Percentiles rank a stretch among this genome's conserved stretches.
phyloP scores from a whole-genome alignment of 1,284 basidiomycete species.

The Puccinia triticina region DNA sequence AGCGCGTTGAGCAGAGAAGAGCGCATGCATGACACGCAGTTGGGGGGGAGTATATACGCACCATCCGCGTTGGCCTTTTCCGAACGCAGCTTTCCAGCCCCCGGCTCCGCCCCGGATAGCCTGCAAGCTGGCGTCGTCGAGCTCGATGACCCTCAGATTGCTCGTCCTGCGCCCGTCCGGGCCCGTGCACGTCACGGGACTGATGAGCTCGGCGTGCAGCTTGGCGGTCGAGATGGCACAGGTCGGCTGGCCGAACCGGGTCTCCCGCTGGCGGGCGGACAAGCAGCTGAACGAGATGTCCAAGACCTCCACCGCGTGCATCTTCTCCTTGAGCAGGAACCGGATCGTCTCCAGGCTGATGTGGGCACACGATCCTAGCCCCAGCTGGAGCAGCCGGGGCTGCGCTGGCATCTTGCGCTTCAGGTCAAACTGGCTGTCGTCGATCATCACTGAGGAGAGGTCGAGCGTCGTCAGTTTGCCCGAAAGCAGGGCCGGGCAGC shows the following conservation, averaged over 20 bases:
- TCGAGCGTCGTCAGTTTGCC: constrained; percentile 39
- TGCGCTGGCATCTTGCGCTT: constrained; percentile 14
- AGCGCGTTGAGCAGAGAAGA: background rate
- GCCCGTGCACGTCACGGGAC: constrained; percentile 3
- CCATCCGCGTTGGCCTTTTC: constrained; percentile 44
- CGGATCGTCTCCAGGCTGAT: background rate
- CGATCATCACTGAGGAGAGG: constrained; percentile 21
- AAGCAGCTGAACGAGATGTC: constrained; percentile 34
- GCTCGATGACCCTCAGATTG: constrained; percentile 38
- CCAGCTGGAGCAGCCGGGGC: constrained; percentile 32
- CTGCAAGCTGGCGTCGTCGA: constrained; percentile 29
- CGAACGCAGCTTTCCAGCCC: constrained; percentile 32
- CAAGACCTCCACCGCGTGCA: constrained; percentile 23
- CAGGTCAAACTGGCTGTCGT: constrained; percentile 16
- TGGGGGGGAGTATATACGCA: background rate
- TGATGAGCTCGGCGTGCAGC: constrained; percentile 30
- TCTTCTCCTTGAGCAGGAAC: constrained; percentile 15
- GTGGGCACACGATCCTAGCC: constrained; percentile 16
- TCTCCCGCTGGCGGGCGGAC: constrained; percentile 13
- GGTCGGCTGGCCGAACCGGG: background rate
- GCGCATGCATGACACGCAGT: background rate
- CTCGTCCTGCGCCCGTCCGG: background rate
- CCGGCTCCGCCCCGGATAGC: constrained; percentile 21
- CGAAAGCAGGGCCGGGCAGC: constrained; percentile 11
- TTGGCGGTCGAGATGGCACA: background rate